Base-by-base conservation (phyloP, 1,284 basidiomycete genomes). In the Sanguinoderma infundibulare region DNA sequence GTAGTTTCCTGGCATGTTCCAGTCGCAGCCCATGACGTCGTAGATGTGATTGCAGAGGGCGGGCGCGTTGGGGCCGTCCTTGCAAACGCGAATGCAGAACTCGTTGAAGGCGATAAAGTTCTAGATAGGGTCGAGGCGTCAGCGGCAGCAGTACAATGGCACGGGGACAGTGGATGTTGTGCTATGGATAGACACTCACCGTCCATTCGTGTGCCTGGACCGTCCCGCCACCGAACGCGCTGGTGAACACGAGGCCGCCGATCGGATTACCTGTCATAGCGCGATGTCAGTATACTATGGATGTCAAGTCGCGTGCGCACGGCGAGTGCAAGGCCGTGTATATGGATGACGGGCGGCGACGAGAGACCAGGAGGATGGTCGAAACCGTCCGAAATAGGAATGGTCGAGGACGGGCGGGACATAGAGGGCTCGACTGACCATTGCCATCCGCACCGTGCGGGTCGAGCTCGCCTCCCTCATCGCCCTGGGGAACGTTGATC, bases 21-120 rank as follows among this genome's bases (percentile, higher is more conserved):
- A 91, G 3, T 59, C 71, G 69, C 87, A 90, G 22, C 88, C 87
- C 77, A 88, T 81, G 38, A 80, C 76, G 66, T 90, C 87, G 75
- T 88, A 87, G 64, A 90, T 86, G 68, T 89, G 83, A 59, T 91
- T 75, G 72, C 92, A 94, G 69, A 84, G 79, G 0, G 73, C 74
- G 0, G 87, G 81, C 14, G 90, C 86, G 28, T 77, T 75, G 2
- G 81, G 78, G 14, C 84, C 88, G 47, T 81, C 80, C 57, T 82
- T 85, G 74, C 91, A 94, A 5, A 83, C 90, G 61, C 91, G 83
- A 79, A 94, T 83, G 75, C 91, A 93, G 77, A 92, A 94, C 66
- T 84, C 73, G 47, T 77, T 74, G 67, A 76, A 78, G 2, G 84
- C 81, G 53, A 90, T 77, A 70, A 87, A 89, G 72, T 87, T 87